phyloP scores from a whole-genome alignment of 345 rosid species.

The Populus euphratica region DNA sequence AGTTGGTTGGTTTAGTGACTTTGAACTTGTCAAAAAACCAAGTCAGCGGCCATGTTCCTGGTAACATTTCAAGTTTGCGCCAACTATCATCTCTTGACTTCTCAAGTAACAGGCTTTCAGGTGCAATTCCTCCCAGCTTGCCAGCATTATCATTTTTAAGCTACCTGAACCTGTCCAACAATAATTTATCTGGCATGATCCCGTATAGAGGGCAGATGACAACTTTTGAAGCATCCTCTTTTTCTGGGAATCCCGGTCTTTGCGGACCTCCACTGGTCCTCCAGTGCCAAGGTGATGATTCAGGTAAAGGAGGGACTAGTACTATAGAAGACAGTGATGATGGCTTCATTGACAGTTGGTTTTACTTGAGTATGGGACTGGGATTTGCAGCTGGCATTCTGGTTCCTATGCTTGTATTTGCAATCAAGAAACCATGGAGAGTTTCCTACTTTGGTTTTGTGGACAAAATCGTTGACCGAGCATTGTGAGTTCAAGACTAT shows the following conservation, averaged over 20 bases:
- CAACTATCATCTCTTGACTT: conserved; percentile 49
- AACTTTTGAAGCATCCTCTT: conserved; percentile 33
- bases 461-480: conserved; percentile 19
- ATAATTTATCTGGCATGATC: conserved; percentile 34
- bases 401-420: conserved; percentile 21
- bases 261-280: conserved; percentile 40
- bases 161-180: conserved; percentile 36
- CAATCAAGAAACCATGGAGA: conserved; percentile 22
- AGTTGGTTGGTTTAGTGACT: conserved; percentile 29
- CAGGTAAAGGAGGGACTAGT: conserved; percentile 3
- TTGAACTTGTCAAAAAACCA: conserved; percentile 42
- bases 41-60: conserved; percentile 29
- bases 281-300: conserved; percentile 20
- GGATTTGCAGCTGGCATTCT: conserved; percentile 47
- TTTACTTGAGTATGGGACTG: conserved; percentile 42
- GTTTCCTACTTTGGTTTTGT: conserved; percentile 31
- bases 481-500: background rate
- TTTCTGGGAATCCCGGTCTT: conserved; percentile 34
- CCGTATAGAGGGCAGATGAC: conserved; percentile 35
- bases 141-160: conserved; percentile 32
- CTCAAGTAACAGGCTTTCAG: conserved; percentile 39
- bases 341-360: conserved; percentile 34
- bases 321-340: conserved; percentile 5
- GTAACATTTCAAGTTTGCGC: conserved; percentile 31
- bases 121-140: conserved; percentile 40